Percentiles rank a stretch among this genome's conserved stretches.
Conservation (phyloP, 768 basidiomycete genomes). For the Leccinum broughii region DNA sequence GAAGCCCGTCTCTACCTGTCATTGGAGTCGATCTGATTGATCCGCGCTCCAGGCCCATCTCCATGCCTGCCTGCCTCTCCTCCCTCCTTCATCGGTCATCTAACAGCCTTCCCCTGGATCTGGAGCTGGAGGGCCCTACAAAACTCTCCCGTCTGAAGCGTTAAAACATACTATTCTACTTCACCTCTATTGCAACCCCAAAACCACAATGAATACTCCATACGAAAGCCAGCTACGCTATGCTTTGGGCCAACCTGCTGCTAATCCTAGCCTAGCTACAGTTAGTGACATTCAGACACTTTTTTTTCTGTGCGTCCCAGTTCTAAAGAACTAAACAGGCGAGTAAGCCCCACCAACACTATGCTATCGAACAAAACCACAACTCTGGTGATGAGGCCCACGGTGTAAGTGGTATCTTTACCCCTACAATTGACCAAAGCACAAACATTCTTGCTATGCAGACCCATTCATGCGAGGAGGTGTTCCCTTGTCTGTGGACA, state of each 20-base stretch:
- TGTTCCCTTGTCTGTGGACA: background rate
- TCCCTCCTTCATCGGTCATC: background rate
- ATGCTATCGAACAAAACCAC: background rate
- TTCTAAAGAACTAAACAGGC: constrained; percentile 1
- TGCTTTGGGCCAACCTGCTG: background rate
- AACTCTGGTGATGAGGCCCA: background rate
- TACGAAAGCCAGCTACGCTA: background rate
- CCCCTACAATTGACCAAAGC: background rate
- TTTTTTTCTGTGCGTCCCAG: background rate
- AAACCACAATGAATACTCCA: background rate
- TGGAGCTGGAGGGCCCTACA: constrained; percentile 2
- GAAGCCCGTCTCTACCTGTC: background rate
- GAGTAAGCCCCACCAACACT: background rate
- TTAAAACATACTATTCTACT: no score
- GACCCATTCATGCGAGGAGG: background rate
- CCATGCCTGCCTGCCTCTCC: background rate
- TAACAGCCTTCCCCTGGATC: constrained; percentile 1
- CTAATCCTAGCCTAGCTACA: no score
- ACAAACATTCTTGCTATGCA: background rate
- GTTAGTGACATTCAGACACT: background rate
- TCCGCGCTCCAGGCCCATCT: background rate
- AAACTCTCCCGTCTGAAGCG: background rate
- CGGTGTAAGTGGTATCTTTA: constrained; percentile 1
- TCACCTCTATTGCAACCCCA: background rate
- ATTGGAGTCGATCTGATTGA: background rate